These are phyloP conservation scores for Adansonia madagascariensis DNA, from an alignment of 441 rosid species.

Conservation along the genomic window DNA sequence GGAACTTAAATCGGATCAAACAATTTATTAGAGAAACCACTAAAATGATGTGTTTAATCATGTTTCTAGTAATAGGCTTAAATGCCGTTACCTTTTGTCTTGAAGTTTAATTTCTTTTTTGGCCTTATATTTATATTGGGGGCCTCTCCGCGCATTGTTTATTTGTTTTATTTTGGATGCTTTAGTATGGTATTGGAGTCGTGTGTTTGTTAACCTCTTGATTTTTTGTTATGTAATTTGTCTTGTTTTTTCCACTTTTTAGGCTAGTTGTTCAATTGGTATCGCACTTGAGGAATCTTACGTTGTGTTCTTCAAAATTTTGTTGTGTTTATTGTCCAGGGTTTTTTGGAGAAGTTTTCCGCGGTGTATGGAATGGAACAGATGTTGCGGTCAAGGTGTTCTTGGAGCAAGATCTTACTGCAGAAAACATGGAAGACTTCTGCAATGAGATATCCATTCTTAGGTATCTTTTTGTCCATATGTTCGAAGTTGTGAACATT, in stretches of 20 bases:
- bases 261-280: background rate
- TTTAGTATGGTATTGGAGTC: background rate
- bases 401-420: slow-evolving; percentile 95
- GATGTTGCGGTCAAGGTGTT: slow-evolving; percentile 98
- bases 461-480: slow-evolving; percentile 56
- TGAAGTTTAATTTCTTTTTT: background rate
- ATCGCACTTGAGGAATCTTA: slow-evolving; percentile 1
- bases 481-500: slow-evolving; percentile 23
- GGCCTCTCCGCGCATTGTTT: background rate
- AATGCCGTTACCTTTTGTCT: background rate
- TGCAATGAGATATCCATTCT: slow-evolving; percentile 98
- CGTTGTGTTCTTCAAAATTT: background rate
- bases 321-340: slow-evolving; percentile 45
- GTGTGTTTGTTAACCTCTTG: background rate
- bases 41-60: slow-evolving; percentile 8
- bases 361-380: slow-evolving; percentile 97
- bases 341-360: slow-evolving; percentile 96
- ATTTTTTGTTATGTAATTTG: background rate
- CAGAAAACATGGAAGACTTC: slow-evolving; percentile 98
- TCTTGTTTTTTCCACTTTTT: background rate
- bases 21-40: background rate
- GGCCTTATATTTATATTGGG: slow-evolving; percentile 5
- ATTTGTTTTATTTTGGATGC: background rate
- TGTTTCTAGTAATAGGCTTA: background rate
- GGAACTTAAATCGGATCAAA: slow-evolving; percentile 10